Evolutionary conservation across 768 basidiomycete species (phyloP), one percentile per base, ranked within the genome.

Genomic region (Mycena sanguinolenta): DNA sequence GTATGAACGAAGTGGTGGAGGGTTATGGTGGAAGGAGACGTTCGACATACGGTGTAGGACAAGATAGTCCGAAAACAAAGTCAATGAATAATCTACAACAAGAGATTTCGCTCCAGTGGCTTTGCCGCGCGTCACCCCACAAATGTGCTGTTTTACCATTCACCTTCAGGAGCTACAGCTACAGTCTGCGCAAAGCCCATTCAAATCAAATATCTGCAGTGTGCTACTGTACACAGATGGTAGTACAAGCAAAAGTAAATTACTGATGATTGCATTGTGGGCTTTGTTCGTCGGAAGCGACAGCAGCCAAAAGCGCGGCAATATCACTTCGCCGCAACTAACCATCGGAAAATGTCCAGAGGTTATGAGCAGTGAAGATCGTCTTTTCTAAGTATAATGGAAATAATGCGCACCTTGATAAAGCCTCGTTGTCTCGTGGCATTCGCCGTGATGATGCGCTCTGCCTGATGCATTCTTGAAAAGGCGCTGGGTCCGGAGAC

Each of bases 391-490:
- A n/a, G n/a, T 72, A 52, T 55, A 77, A 78, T 49, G 21, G 21
- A 21, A 59, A 19, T 9, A 46, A 14, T n/a, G 39, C 69, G 58
- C 34, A 70, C 78, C 60, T 32, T 74, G 70, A 28, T 69, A 30
- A 28, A 70, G 65, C 68, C 77, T 58, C 65, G 82, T 74, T 42
- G 79, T 49, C 84, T 83, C 17, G 76, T 76, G 76, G 76, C 76
- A 77, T 95, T 94, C n/a, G 79, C 81, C 63, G 83, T 77, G 38
- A 92, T 83, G 65, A 94, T 94, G 25, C 80, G 75, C 7, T 87
- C 80, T 2, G 88, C 87, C 67, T 88, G 83, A 27, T 77, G 75
- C 65, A 87, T 84, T 69, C 84, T 87, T 58, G 92, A 93, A 74
- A 89, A 92, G 30, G 63, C 53, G 73, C 88, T 88, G 1, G 76